These are phyloP conservation scores for Lecanicillium sp. DNA, from an alignment of 2,329 filamentous ascomycete species.

Conservation along the genomic window DNA sequence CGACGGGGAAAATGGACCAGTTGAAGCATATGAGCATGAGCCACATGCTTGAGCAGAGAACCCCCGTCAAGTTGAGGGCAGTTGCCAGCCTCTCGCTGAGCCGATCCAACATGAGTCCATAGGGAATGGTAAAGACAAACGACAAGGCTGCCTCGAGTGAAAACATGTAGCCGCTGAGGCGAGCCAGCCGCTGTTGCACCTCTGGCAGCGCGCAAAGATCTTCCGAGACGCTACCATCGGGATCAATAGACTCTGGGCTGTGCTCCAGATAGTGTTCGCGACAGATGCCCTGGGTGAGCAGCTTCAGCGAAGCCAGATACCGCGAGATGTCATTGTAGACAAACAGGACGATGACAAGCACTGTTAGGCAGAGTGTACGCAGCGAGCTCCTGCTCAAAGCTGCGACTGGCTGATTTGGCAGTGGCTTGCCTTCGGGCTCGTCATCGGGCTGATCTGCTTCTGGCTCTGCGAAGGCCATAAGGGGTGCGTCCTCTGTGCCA, in stretches of 20 bases:
- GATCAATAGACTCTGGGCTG: neutral
- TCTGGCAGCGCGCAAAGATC: neutral
- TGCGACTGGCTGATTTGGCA: too few species aligned
- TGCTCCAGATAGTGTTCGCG: conserved; percentile 2
- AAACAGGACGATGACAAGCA: neutral
- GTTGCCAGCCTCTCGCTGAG: neutral
- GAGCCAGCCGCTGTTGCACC: conserved; percentile 1
- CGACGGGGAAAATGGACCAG: neutral
- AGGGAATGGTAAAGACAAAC: conserved; percentile 1
- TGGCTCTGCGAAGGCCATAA: too few species aligned
- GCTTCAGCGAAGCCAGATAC: neutral
- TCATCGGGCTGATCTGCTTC: too few species aligned
- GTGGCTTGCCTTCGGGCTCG: too few species aligned
- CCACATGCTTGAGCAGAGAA: neutral
- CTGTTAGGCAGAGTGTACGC: neutral
- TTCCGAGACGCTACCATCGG: neutral
- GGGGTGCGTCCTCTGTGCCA: too few species aligned
- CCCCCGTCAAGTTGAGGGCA: neutral
- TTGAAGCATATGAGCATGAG: neutral
- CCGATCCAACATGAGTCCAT: conserved; percentile 1
- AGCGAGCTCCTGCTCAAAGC: neutral
- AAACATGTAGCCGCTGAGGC: neutral
- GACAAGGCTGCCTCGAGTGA: neutral
- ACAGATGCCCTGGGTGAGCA: conserved; percentile 1
- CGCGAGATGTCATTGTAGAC: conserved; percentile 1